These are phyloP conservation scores for Komagataella pseudopastoris DNA, from an alignment of 805 yeast genomes.

Conservation along the genomic window DNA sequence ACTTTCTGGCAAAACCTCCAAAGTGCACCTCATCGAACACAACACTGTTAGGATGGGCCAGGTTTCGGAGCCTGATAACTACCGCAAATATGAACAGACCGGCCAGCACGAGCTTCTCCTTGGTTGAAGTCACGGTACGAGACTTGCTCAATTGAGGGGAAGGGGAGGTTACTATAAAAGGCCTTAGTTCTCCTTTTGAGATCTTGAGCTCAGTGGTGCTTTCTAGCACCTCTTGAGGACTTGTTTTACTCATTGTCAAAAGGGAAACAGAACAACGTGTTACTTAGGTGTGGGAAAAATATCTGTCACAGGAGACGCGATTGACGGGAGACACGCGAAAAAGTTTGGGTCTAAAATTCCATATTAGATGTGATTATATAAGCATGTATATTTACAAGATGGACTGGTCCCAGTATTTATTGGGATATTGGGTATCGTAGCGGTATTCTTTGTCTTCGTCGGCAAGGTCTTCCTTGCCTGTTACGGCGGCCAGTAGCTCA, in stretches of 20 bases:
- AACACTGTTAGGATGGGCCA: slow-evolving; percentile 64
- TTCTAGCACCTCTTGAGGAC: not conserved
- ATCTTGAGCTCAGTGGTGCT: slow-evolving; percentile 28
- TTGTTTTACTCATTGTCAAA: not conserved
- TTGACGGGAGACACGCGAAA: not conserved
- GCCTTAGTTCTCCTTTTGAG: slow-evolving; percentile 38
- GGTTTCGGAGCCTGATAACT: slow-evolving; percentile 43
- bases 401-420: slow-evolving; percentile 10
- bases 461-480: slow-evolving; percentile 6
- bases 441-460: slow-evolving; percentile 10
- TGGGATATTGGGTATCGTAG: slow-evolving; percentile 11
- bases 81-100: slow-evolving; percentile 37
- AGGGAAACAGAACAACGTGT: not conserved
- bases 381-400: not conserved
- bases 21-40: slow-evolving; percentile 92
- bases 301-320: not conserved
- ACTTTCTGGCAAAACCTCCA: slow-evolving; percentile 90
- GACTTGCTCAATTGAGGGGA: slow-evolving; percentile 22
- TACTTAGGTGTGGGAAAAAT: not conserved
- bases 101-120: slow-evolving; percentile 27
- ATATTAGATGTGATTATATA: not conserved
- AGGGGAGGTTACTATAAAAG: slow-evolving; percentile 40
- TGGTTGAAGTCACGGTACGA: slow-evolving; percentile 23
- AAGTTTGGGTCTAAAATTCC: not conserved
- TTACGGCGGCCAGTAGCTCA: not conserved